Evolutionary conservation across 1,284 basidiomycete genomes (phyloP).

Genomic region (Abortiporus biennis): DNA sequence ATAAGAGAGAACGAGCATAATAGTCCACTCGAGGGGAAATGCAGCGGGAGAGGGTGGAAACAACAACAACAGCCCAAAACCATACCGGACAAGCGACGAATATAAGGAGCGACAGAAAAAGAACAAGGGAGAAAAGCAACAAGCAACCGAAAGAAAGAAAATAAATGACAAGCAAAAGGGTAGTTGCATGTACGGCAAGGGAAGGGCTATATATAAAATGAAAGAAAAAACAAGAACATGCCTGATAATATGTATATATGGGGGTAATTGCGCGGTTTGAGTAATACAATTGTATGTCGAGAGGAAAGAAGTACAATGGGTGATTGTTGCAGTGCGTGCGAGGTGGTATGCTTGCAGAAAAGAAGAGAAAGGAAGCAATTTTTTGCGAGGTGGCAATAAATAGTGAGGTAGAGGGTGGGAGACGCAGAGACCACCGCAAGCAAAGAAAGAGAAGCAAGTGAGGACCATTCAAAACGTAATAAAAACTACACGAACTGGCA

Average conservation of each 20-base stretch:
- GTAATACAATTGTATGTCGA: not conserved
- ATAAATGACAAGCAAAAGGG: not conserved
- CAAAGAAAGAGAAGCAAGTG: not conserved
- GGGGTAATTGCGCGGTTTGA: not conserved
- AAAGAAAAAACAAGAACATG: not conserved
- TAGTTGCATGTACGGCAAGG: no score
- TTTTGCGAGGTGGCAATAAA: not conserved
- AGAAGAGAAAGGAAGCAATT: not conserved
- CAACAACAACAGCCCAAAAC: no score
- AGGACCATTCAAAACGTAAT: no score
- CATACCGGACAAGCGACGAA: no score
- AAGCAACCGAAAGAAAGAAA: not conserved
- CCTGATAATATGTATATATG: no score
- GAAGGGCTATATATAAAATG: not conserved
- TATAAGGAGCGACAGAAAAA: not conserved
- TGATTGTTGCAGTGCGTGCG: no score
- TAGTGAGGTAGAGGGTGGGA: not conserved
- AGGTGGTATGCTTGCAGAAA: no score
- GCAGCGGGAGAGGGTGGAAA: no score
- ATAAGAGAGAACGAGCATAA: no score
- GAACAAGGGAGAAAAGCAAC: not conserved
- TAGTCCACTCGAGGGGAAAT: no score
- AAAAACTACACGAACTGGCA: no score
- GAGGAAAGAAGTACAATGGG: not conserved
- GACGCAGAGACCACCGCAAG: not conserved